Conservation (phyloP, 805 yeast species). For the Starmerella kuoi region DNA sequence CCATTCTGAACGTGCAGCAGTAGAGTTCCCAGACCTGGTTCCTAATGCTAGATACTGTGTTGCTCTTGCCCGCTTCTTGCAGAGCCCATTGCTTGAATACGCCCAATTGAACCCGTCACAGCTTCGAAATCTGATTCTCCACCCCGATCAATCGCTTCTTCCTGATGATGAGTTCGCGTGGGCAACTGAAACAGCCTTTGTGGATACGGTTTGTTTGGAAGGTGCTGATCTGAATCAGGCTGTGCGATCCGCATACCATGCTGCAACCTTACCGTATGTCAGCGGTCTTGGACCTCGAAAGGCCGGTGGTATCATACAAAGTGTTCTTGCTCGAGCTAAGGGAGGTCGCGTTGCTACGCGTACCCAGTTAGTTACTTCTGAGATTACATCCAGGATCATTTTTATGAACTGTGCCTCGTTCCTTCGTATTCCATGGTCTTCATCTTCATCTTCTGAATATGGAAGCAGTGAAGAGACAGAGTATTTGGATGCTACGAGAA, state of each 20-base stretch:
- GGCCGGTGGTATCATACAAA: slow-evolving; percentile 73
- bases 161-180: slow-evolving; percentile 49
- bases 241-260: slow-evolving; percentile 58
- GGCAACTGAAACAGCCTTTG: slow-evolving; percentile 69
- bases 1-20: slow-evolving; percentile 57
- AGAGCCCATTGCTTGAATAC: slow-evolving; percentile 86
- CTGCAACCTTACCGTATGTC: slow-evolving; percentile 60
- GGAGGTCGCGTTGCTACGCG: slow-evolving; percentile 56
- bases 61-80: slow-evolving; percentile 82
- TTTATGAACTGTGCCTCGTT: slow-evolving; percentile 90
- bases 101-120: slow-evolving; percentile 68
- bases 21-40: slow-evolving; percentile 77
- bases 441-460: slow-evolving; percentile 18
- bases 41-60: slow-evolving; percentile 71
- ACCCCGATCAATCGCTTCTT: slow-evolving; percentile 60
- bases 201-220: slow-evolving; percentile 78
- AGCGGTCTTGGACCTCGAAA: slow-evolving; percentile 95
- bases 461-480: slow-evolving; percentile 42
- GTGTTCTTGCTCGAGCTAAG: slow-evolving; percentile 44
- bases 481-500: slow-evolving; percentile 82
- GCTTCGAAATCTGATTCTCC: slow-evolving; percentile 41
- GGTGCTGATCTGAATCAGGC: slow-evolving; percentile 93
- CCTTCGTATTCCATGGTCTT: slow-evolving; percentile 61
- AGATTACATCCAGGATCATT: slow-evolving; percentile 63
- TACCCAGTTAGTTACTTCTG: slow-evolving; percentile 72